Percentiles rank a stretch among this genome's conserved stretches.
These are phyloP conservation scores for Thermomucor indicae-seudaticae DNA, from an alignment of 371 early-diverging fungal genomes.

Conservation along the genomic window DNA sequence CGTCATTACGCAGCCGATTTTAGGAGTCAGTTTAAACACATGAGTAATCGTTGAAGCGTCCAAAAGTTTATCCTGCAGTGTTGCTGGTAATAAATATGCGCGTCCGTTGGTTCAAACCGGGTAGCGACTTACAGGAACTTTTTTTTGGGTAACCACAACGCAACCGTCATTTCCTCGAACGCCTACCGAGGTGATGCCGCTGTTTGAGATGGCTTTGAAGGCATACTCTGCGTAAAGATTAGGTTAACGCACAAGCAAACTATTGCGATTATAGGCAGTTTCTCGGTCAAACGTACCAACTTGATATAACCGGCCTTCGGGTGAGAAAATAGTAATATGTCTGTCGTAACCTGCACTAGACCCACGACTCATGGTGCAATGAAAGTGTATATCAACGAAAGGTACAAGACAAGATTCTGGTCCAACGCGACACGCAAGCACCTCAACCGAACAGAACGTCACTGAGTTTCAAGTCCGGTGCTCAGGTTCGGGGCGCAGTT, in stretches of 20 bases:
- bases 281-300: conserved; percentile 95
- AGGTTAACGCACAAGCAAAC: no score
- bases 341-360: conserved; percentile 93
- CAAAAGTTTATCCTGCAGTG: conserved; percentile 84
- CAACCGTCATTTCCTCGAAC: conserved; percentile 92
- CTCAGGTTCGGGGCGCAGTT: no score
- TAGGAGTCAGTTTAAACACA: conserved; percentile 88
- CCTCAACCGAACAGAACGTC: no score
- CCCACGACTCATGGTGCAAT: conserved; percentile 64
- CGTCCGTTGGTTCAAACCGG: background rate
- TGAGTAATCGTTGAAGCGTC: conserved; percentile 94
- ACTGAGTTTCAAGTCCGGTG: no score
- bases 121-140: conserved; percentile 86
- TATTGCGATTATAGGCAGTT: no score
- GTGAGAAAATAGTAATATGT: conserved; percentile 98
- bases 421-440: conserved; percentile 2
- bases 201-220: conserved; percentile 97
- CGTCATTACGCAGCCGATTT: conserved; percentile 97
- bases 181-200: conserved; percentile 93
- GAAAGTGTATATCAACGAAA: background rate
- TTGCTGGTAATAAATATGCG: background rate
- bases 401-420: background rate
- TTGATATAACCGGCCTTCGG: conserved; percentile 98
- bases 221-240: conserved; percentile 87
- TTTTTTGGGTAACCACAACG: conserved; percentile 94